Evolutionary conservation across 148 eudicot species (phyloP).

Genomic region (Persicaria tinctoria): DNA sequence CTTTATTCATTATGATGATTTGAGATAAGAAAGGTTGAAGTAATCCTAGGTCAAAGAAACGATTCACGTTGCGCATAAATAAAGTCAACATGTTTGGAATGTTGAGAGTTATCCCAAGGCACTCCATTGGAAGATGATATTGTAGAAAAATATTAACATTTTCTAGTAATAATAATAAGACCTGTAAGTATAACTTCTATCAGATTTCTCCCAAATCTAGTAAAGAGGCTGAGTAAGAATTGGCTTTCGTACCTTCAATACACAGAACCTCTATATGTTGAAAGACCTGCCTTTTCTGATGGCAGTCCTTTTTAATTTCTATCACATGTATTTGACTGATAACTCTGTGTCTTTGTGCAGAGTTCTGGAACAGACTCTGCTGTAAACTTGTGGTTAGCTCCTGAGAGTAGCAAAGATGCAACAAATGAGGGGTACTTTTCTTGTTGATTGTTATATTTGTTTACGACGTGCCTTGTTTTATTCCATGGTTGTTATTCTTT

Average conservation of each 20-base stretch:
- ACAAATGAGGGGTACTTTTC: slow-evolving; percentile 47
- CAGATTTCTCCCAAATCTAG: background rate
- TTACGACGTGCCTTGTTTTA: background rate
- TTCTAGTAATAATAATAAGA: background rate
- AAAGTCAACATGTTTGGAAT: background rate
- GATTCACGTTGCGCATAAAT: background rate
- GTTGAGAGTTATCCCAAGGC: background rate
- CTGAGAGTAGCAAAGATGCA: slow-evolving; percentile 31
- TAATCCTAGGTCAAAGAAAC: background rate
- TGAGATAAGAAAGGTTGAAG: background rate
- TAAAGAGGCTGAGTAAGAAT: background rate
- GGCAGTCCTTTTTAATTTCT: background rate
- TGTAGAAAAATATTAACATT: background rate
- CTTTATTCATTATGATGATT: background rate
- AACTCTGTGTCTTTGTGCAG: slow-evolving; percentile 28
- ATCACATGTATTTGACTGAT: background rate
- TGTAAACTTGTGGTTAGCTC: slow-evolving; percentile 80
- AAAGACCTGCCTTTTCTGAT: background rate
- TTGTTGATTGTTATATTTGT: background rate
- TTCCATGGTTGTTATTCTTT: slow-evolving; percentile 1
- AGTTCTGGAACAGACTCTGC: slow-evolving; percentile 97
- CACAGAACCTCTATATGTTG: background rate
- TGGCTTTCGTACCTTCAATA: background rate
- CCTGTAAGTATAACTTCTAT: background rate
- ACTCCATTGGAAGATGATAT: background rate